Evolutionary conservation across 306 rosid genomes (phyloP), one percentile per base, ranked within the genome.

Genomic region (Cucurbita moschata): DNA sequence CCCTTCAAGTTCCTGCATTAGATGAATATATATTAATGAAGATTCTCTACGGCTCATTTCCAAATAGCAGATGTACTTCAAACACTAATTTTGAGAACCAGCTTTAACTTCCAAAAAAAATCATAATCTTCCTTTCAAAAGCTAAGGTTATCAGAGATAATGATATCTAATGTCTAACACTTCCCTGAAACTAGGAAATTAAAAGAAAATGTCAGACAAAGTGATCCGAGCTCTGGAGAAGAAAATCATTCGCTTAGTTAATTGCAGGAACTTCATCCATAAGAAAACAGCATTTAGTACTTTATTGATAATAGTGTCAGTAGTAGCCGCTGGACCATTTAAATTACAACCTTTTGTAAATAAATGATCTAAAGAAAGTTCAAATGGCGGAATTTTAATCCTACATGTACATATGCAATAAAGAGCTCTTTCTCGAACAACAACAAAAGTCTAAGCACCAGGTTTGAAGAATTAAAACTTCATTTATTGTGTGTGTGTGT

Each of bases 1-100:
- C 96, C 94, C 87, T 88, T 90, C 80, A 94, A 83, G 37, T 87
- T 76, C 73, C 98, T 94, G 88, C 83, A 66, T 79, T 30, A 21
- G 76, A 83, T 57, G 72, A 44, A 79, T 64, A 59, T 10, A 71
- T 65, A 66, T 38, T 39, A 63, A 39, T 39, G 69, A 63, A 38
- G 50, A 39, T 53, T 52, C 38, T 70, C 79, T 58, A 75, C 78
- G 43, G 38, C 61, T 40, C 39, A 21, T 50, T 68, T 37, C 39
- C 14, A 7, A 50, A 13, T 3, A 71, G 56, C 75, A 50, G 60
- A 71, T 30, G 46, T 35, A 71, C 44, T 44, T 68, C 42, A 23
- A 13, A 9, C 16, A 61, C 18, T 10, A 61, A 10, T 35, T 35
- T 37, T 37, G 21, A 61, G 67, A 37, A 61, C 67, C 42, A 15